These are phyloP conservation scores for Magnaporthiopsis rhizophila DNA, from an alignment of 2,329 filamentous ascomycete genomes.

Conservation along the genomic window DNA sequence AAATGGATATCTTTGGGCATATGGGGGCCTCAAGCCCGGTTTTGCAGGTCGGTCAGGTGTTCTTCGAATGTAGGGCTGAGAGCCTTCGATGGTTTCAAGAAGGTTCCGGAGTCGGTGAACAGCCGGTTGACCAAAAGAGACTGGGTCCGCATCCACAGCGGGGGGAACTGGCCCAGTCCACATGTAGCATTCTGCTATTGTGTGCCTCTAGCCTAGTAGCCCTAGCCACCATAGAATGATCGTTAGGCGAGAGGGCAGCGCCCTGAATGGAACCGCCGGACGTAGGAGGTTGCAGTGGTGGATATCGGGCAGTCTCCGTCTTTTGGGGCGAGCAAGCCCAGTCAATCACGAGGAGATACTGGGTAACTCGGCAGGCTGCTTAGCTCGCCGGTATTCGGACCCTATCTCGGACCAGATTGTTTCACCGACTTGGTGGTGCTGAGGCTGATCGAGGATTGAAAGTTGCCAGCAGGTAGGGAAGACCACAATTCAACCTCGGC, in stretches of 20 bases:
- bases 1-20: not conserved
- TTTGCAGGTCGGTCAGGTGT: not conserved
- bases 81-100: slow-evolving; percentile 2
- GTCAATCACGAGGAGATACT: slow-evolving; percentile 18
- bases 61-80: slow-evolving; percentile 10
- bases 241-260: not conserved
- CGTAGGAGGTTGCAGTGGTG: slow-evolving; percentile 6
- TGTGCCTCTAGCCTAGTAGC: no score
- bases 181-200: no score
- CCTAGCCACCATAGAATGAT: no score
- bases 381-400: slow-evolving; percentile 6
- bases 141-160: no score
- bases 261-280: not conserved
- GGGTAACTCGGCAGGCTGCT: slow-evolving; percentile 13
- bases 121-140: slow-evolving; percentile 9
- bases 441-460: slow-evolving; percentile 9
- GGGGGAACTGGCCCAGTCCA: no score
- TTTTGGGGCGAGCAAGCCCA: slow-evolving; percentile 10
- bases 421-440: slow-evolving; percentile 8
- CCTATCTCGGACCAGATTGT: not conserved
- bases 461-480: slow-evolving; percentile 7
- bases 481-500: not conserved
- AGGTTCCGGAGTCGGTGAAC: slow-evolving; percentile 8
- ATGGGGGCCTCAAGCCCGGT: not conserved
- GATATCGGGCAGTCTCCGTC: slow-evolving; percentile 9